Base-by-base conservation (phyloP, 1,284 basidiomycete species). In the Afroboletus lepidellus region DNA sequence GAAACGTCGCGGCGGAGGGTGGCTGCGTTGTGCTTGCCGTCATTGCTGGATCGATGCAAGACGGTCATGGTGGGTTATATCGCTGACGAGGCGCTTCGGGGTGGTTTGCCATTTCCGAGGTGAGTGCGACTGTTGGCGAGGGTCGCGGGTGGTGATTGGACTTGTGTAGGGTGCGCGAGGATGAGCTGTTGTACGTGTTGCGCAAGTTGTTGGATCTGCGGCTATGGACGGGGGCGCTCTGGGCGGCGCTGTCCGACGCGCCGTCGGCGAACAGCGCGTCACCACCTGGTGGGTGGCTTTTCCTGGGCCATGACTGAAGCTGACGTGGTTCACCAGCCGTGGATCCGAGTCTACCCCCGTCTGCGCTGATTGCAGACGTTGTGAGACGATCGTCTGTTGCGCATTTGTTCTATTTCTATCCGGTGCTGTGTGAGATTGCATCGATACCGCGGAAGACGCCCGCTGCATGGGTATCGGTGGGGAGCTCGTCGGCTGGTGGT, bases 121-220 rank as follows among this genome's bases (percentile, higher is more conserved):
- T 90, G 54, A 53, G 65, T 60, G 15, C 3, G 3, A 33, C 5
- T 2, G 12, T 37, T 37, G 8, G 8, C 0, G 24, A 41, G 1
- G 51, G 5, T 41, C 20, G 27, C 46, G 53, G 39, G 55, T 32
- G 1, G 16, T 29, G 37, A 27, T 44, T 24, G 27, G 8, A 30
- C 30, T 20, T 15, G 16, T 38, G 16, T 54, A 94, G 93, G 53
- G 80, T 85, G 1, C 81, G 92, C 30, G 92, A 97, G 67, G 94
- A 98, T 59, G 95, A 98, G 64, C 69, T 98, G 15, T 70, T 94
- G 1, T 96, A 92, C 62, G 80, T 95, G 8, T 74, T 98, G 12
- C 80, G 82, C 41, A 89, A 91, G 57, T 70, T 96, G n/a, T 73
- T 84, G 3, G 77, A 80, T 30, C 72, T 93, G 32, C 76, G 77